phyloP scores from a whole-genome alignment of 2,329 filamentous ascomycete species.

The Stachybotrys elegans region DNA sequence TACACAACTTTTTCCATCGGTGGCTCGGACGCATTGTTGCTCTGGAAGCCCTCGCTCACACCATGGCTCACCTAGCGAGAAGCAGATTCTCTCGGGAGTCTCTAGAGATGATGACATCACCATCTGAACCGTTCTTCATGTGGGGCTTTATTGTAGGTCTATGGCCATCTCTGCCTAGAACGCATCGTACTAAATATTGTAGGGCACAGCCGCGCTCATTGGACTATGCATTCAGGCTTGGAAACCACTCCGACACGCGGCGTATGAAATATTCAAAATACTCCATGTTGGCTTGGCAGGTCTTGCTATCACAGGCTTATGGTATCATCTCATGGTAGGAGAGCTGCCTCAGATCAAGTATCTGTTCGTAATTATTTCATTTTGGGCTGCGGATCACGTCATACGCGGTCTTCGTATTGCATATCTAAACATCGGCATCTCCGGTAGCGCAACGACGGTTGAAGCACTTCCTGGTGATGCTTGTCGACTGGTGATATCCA shows the following conservation, averaged over 20 bases:
- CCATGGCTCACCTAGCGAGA: too few species aligned
- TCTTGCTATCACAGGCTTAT: conserved; percentile 56
- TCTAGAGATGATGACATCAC: background rate
- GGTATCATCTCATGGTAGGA: conserved; percentile 58
- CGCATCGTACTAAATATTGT: background rate
- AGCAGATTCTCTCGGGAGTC: conserved; percentile 33
- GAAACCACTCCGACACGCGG: conserved; percentile 68
- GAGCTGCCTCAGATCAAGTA: conserved; percentile 52
- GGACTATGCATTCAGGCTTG: conserved; percentile 63
- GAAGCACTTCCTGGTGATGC: conserved; percentile 75
- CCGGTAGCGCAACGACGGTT: conserved; percentile 63
- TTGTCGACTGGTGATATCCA: conserved; percentile 64
- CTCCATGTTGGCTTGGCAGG: conserved; percentile 63
- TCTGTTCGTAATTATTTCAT: conserved; percentile 53
- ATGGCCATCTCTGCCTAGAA: background rate
- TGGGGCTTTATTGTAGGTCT: conserved; percentile 59
- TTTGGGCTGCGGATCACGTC: conserved; percentile 63
- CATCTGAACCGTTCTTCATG: conserved; percentile 41
- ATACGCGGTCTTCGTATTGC: conserved; percentile 54
- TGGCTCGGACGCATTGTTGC: too few species aligned
- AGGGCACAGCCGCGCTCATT: conserved; percentile 56
- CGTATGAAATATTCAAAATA: conserved; percentile 74
- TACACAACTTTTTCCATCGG: too few species aligned
- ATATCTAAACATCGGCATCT: conserved; percentile 61
- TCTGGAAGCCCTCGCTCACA: too few species aligned